Base-by-base conservation (phyloP, 371 early-diverging fungal species). In the Haplosporangium sp. region DNA sequence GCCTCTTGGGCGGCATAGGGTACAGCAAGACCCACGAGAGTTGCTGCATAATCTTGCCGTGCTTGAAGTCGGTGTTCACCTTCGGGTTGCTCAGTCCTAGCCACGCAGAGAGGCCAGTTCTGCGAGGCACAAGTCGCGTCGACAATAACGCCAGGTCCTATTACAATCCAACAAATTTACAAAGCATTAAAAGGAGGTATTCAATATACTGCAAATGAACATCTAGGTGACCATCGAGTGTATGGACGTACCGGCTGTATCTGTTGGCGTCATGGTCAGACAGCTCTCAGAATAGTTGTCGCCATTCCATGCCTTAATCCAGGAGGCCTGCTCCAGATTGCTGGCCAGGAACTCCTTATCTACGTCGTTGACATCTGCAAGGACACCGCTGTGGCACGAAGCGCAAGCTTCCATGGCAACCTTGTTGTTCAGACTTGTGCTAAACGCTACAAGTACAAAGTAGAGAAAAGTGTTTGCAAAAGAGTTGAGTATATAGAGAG, bases 291-390 rank as follows among this genome's bases (percentile, higher is more conserved):
- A 51, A 55, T 69, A 69, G 23, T 62, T 55, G 41, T 74, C 75
- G 1, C 59, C 62, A 23, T 74, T 74, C 75, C 75, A 69, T 29
- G 69, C 47, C 54, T 56, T 68, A 42, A 74, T 69, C 75, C 75
- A 74, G 18, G 65, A 74, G 20, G 52, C 20, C 38, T 58, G 69
- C 46, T 68, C 60, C 16, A 69, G 42, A 29, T 69, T 69, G n/a
- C 1, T 6, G 6, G 18, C 54, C 38, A 74, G 20, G 41, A 74
- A 64, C 21, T 64, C 55, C 51, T 61, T n/a, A 46, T 74, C 75
- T 13, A 21, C 20, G 7, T 8, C 16, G 12, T 45, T 55, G 6
- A 69, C 65, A 23, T 69, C 48, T 3, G 75, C 75, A 16, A 74
- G 42, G 29, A 61, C 37, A n/a, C 75, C 75, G 8, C 52, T 46